Conservation (phyloP, 176 grass and related monocot genomes). For the Hsuehochloa calcarea region DNA sequence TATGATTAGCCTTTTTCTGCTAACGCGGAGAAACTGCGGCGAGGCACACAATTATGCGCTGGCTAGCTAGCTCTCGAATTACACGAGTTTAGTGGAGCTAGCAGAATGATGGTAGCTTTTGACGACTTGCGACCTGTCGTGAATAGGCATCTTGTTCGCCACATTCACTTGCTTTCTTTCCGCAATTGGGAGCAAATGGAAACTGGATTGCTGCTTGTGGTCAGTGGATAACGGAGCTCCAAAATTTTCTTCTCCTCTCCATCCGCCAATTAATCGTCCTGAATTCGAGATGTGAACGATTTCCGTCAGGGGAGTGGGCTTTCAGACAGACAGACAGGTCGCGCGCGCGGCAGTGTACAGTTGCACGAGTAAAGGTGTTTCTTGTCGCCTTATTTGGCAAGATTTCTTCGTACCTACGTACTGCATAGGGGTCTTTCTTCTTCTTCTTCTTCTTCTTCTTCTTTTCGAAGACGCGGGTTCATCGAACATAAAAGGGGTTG, state of each 20-base stretch:
- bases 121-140: conserved; percentile 28
- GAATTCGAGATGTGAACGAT: not conserved
- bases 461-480: no score
- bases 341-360: no score
- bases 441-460: no score
- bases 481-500: no score
- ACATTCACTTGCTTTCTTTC: conserved; percentile 5
- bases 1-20: not conserved
- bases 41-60: not conserved
- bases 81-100: not conserved
- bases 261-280: not conserved
- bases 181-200: not conserved
- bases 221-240: not conserved
- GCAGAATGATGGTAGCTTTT: conserved; percentile 3
- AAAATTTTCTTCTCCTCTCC: not conserved
- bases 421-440: no score
- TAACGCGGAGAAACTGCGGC: not conserved
- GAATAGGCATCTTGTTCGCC: conserved; percentile 26
- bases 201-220: not conserved
- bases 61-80: not conserved
- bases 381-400: not conserved
- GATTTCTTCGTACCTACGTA: no score
- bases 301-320: not conserved
- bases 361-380: not conserved
- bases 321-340: not conserved